These are phyloP conservation scores for Diplodia corticola DNA, from an alignment of 2,329 filamentous ascomycete species.

Conservation along the genomic window DNA sequence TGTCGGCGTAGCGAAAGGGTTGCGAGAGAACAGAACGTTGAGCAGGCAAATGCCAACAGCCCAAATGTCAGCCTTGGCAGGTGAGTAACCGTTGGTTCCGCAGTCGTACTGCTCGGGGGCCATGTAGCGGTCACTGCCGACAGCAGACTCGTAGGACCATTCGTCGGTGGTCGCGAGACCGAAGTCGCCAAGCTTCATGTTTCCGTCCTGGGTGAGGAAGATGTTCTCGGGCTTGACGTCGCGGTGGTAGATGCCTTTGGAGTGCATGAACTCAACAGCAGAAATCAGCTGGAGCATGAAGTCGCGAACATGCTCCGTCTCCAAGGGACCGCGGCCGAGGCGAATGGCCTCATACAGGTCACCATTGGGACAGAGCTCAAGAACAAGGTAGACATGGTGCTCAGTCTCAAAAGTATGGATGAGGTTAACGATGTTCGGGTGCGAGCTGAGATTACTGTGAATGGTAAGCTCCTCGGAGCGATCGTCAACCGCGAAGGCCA, in stretches of 20 bases:
- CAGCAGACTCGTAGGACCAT: slow-evolving; percentile 90
- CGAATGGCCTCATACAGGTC: slow-evolving; percentile 98
- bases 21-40: slow-evolving; percentile 94
- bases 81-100: slow-evolving; percentile 81
- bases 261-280: slow-evolving; percentile 87
- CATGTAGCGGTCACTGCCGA: slow-evolving; percentile 99
- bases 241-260: slow-evolving; percentile 88
- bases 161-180: slow-evolving; percentile 85
- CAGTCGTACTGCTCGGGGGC: slow-evolving; percentile 97
- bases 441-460: slow-evolving; percentile 74
- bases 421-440: slow-evolving; percentile 92
- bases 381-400: slow-evolving; percentile 83
- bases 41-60: slow-evolving; percentile 94
- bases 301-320: slow-evolving; percentile 93
- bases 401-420: slow-evolving; percentile 90
- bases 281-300: slow-evolving; percentile 96
- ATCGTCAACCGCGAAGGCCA: slow-evolving; percentile 75
- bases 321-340: slow-evolving; percentile 78
- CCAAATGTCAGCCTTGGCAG: slow-evolving; percentile 93
- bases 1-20: slow-evolving; percentile 89
- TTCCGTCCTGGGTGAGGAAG: slow-evolving; percentile 81
- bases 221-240: slow-evolving; percentile 99
- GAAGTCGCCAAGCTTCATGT: slow-evolving; percentile 96
- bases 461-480: slow-evolving; percentile 77
- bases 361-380: slow-evolving; percentile 93